Evolutionary conservation across 805 yeast genomes (phyloP), one percentile per base, ranked within the genome.

Genomic region (Candida arabinofermentans): DNA sequence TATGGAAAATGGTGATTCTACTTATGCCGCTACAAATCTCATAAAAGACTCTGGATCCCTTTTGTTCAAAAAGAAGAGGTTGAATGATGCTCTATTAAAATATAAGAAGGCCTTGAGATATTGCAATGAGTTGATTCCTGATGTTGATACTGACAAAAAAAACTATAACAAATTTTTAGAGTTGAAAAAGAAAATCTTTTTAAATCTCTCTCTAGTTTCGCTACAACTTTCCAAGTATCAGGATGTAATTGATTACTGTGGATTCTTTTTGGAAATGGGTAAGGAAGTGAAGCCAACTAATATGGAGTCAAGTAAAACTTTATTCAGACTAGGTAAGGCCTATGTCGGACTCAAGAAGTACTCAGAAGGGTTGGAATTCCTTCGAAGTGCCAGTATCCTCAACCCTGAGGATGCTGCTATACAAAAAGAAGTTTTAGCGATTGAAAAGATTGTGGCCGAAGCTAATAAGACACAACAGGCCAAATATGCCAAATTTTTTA

Each of bases 91-190:
- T 0, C 62, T 70, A 13, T 68, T 78, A 48, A 86, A 86, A 58
- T 86, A 82, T 58, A 66, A 58, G 30, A 86, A 86, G 57, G 71
- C 87, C 9, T 59, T 83, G 40, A 66, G 88, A 44, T 86, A 85
- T 51, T 74, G 82, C 26, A 79, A 81, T 68, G 91, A 83, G 59
- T 76, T 73, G 49, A 69, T 81, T 13, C 93, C 95, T 0, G 93
- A 84, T 52, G 62, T 64, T 26, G 89, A 81, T 34, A 72, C 72
- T 22, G 83, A 81, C 50, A 73, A 78, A 12, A 75, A 73, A 17
- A 67, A 72, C 61, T 70, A 64, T 49, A 49, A 51, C 4, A 73
- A 75, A 48, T 85, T 80, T 55, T 52, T 65, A 27, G 74, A 69
- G 3, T 56, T 76, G 48, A 76, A 75, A 53, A 74, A 71, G 59